Evolutionary conservation across 2,329 filamentous ascomycete species (phyloP), one percentile per base, ranked within the genome.

Genomic region (Lecanoromycetidae sp.): DNA sequence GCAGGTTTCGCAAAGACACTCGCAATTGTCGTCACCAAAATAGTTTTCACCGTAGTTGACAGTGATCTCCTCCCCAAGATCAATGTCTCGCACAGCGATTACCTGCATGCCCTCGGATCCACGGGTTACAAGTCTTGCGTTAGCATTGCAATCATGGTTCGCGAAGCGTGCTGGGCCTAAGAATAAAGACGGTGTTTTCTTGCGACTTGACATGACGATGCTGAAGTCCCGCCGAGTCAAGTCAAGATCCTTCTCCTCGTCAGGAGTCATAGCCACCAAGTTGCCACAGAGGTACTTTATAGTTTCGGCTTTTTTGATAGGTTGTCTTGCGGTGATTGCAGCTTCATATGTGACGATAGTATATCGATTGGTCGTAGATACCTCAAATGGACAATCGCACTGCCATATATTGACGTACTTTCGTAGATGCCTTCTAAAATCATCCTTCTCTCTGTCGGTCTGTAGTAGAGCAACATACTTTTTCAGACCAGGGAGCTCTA

Each of bases 41-140:
- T 98, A 98, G 60, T 86, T 87, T 15, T 94, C 87, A 20, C 90
- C 87, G 58, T 98, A 98, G 0, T 83, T 90, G 0, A 98, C 91
- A 0, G 91, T 98, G 50, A 98, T 94, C 63, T 98, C 91, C 51
- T 98, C 88, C 3, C 88, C 91, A 1, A 83, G 71, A 9, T 82
- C 76, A 52, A 98, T 96, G 49, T 88, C 75, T 55, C 80, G 79
- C 27, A 80, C 78, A 2, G 91, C 87, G 41, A 94, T 78, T 48
- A 98, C 88, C 59, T 93, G 84, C 69, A 98, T 95, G 29, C 87
- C 87, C 49, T 88, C 80, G 48, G 82, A 78, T 37, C 87, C 86
- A 29, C 79, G 83, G 29, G 87, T 95, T 56, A 85, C 82, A 36
- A 98, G 75, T 59, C 81, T 78, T 7, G 88, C 88, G 67, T 96